Percentiles rank a stretch among this genome's conserved stretches.
Evolutionary conservation across 164 flowering plant genomes (phyloP).

Genomic region (Pachysandra terminalis): DNA sequence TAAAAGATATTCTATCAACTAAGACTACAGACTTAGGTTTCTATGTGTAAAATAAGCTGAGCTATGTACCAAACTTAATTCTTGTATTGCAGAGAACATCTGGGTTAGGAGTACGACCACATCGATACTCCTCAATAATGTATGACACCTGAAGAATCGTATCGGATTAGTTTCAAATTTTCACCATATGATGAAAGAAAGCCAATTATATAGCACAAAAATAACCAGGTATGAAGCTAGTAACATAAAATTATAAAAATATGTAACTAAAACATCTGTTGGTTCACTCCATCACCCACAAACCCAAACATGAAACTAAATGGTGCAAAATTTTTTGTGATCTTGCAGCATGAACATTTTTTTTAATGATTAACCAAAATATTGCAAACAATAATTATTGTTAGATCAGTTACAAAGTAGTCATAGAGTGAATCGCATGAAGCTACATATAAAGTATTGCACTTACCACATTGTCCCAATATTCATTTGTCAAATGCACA

Average conservation of each 20-base stretch:
- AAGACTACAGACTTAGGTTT: not conserved
- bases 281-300: not conserved
- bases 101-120: conserved; percentile 95
- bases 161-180: not conserved
- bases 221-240: not conserved
- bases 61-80: conserved; percentile 85
- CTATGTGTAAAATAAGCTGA: not conserved
- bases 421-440: not conserved
- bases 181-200: not conserved
- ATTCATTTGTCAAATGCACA: conserved; percentile 93
- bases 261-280: not conserved
- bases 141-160: conserved; percentile 66
- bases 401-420: too few species aligned
- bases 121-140: conserved; percentile 80
- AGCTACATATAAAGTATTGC: not conserved
- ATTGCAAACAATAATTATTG: too few species aligned
- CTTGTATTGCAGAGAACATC: conserved; percentile 98
- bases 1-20: not conserved
- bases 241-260: not conserved
- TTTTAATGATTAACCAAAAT: not conserved
- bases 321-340: not conserved
- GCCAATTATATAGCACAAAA: not conserved
- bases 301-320: not conserved
- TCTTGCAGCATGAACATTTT: not conserved
- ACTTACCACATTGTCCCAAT: conserved; percentile 90